Evolutionary conservation across 129 eudicot species (phyloP).

Genomic region (Lactuca saligna): DNA sequence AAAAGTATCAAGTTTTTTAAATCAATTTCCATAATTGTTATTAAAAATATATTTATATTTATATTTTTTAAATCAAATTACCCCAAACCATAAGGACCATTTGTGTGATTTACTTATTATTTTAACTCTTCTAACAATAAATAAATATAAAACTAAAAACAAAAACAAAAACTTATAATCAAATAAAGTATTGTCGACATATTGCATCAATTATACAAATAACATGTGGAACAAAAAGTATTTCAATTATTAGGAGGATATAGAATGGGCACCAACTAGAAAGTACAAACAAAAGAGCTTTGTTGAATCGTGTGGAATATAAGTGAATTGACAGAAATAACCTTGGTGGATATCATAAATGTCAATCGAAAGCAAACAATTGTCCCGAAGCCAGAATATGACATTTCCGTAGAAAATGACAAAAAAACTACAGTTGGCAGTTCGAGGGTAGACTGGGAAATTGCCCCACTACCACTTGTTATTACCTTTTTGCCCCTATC

Average conservation of each 20-base stretch:
- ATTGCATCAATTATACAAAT: neutral
- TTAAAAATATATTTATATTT: too few species aligned
- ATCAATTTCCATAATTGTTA: too few species aligned
- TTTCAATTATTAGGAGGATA: neutral
- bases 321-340: neutral
- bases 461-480: neutral
- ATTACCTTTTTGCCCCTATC: neutral
- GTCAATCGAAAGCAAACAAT: neutral
- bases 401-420: constrained; percentile 16
- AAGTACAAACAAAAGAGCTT: neutral
- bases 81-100: too few species aligned
- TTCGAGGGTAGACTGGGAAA: neutral
- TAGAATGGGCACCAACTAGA: neutral
- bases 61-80: too few species aligned
- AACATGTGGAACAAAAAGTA: neutral
- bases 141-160: too few species aligned
- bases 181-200: neutral
- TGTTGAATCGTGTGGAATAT: neutral
- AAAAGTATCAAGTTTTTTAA: too few species aligned
- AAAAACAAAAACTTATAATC: neutral
- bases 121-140: neutral
- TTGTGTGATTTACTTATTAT: too few species aligned
- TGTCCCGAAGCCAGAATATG: neutral
- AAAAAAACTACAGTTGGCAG: neutral
- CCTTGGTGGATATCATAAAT: neutral